phyloP scores from a whole-genome alignment of 805 yeast genomes.

The Cyberlindnera euphorbiae region DNA sequence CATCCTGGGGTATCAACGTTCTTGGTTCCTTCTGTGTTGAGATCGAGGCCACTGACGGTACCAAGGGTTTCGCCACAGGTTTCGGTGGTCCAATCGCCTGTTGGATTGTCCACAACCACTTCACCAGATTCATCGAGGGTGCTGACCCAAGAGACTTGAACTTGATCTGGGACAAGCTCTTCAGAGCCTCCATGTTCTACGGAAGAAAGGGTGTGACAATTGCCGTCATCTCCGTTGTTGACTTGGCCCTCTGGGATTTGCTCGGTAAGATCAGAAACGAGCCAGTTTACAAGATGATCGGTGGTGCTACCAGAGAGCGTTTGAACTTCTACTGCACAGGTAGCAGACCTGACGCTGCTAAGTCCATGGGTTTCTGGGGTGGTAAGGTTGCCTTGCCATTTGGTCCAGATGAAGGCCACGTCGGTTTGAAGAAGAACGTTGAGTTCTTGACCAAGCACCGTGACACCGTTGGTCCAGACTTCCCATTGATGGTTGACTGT shows the following conservation, averaged over 20 bases:
- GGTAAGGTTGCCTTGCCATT: constrained; percentile 48
- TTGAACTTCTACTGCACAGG: constrained; percentile 48
- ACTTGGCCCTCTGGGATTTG: constrained; percentile 47
- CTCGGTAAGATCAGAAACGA: constrained; percentile 45
- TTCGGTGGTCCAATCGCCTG: constrained; percentile 50
- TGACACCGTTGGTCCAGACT: constrained; percentile 44
- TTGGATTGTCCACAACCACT: constrained; percentile 43
- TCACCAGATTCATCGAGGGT: constrained; percentile 40
- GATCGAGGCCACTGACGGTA: constrained; percentile 43
- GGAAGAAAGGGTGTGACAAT: constrained; percentile 46
- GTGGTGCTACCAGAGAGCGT: constrained; percentile 43
- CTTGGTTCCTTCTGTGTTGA: constrained; percentile 47
- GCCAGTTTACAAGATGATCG: constrained; percentile 48
- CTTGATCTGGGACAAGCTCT: constrained; percentile 43
- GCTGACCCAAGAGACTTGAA: constrained; percentile 45
- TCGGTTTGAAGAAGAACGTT: constrained; percentile 41
- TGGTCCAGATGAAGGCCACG: constrained; percentile 48
- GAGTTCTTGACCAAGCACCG: constrained; percentile 41
- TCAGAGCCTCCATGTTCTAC: constrained; percentile 46
- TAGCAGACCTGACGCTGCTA: constrained; percentile 42
- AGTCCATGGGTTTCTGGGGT: constrained; percentile 49
- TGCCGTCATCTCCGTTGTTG: constrained; percentile 44
- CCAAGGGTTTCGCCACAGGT: constrained; percentile 47
- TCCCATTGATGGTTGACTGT: constrained; percentile 51
- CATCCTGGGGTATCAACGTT: constrained; percentile 48